phyloP scores from a whole-genome alignment of 345 rosid genomes.

The Salix arbutifolia region DNA sequence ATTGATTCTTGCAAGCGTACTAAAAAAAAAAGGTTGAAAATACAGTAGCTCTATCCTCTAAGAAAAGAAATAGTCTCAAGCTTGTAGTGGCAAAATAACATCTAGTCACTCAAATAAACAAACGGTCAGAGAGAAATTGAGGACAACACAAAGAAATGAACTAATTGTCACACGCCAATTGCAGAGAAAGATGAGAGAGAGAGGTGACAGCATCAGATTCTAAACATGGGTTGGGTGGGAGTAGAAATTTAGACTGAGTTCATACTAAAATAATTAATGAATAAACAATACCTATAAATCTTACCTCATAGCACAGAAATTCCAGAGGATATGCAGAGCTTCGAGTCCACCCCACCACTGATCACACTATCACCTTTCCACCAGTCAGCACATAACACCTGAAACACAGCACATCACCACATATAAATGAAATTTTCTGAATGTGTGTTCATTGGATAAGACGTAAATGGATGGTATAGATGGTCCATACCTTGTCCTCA shows the following conservation, averaged over 20 bases:
- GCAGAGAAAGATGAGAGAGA: not conserved
- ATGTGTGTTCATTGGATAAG: not conserved
- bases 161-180: not conserved
- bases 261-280: not conserved
- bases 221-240: not conserved
- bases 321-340: conserved; percentile 67
- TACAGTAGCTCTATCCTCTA: not conserved
- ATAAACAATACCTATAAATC: not conserved
- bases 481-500: conserved; percentile 60
- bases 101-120: not conserved
- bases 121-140: not conserved
- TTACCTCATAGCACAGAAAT: conserved; percentile 52
- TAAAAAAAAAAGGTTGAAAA: not conserved
- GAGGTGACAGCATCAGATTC: not conserved
- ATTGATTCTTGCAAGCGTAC: not conserved
- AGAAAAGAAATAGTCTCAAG: not conserved
- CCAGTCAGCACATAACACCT: conserved; percentile 97
- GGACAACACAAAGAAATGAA: not conserved
- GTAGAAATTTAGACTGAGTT: not conserved
- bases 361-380: conserved; percentile 77
- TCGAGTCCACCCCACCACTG: conserved; percentile 89
- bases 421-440: not conserved
- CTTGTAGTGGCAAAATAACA: not conserved
- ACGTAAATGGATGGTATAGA: conserved; percentile 1
- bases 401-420: conserved; percentile 9